Evolutionary conservation across 1,284 basidiomycete genomes (phyloP).

Genomic region (Tylopilus orsonianus): DNA sequence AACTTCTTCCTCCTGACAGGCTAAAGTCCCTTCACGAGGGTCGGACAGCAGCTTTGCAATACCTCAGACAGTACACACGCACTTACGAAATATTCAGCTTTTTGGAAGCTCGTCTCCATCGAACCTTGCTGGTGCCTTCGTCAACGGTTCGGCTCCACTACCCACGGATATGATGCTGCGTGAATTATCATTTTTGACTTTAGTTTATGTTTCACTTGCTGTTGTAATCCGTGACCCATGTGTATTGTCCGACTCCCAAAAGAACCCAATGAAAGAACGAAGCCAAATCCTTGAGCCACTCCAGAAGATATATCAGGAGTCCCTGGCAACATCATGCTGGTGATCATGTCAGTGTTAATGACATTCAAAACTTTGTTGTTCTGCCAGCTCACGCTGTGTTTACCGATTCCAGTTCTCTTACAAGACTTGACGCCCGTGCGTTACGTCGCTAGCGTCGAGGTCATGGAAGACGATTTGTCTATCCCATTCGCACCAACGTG

Average conservation of each 20-base stretch:
- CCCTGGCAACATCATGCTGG: too few species aligned
- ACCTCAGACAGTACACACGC: conserved; percentile 57
- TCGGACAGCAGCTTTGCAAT: conserved; percentile 66
- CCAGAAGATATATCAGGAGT: too few species aligned
- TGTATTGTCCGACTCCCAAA: too few species aligned
- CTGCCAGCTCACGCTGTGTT: too few species aligned
- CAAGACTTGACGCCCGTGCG: not conserved
- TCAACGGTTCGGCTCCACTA: not conserved
- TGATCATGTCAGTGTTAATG: too few species aligned
- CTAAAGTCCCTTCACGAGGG: conserved; percentile 36
- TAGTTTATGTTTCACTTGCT: too few species aligned
- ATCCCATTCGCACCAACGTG: not conserved
- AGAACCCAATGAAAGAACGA: too few species aligned
- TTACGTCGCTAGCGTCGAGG: not conserved
- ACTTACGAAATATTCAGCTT: conserved; percentile 66
- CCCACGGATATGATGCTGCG: not conserved
- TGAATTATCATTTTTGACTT: not conserved
- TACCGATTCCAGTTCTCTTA: too few species aligned
- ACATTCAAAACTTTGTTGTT: too few species aligned
- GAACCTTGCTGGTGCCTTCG: conserved; percentile 31
- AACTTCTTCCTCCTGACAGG: not conserved
- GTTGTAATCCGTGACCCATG: too few species aligned
- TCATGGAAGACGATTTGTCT: conserved; percentile 1
- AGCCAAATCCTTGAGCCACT: too few species aligned
- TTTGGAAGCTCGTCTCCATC: conserved; percentile 51